Evolutionary conservation across 495 filamentous ascomycete species (phyloP), one percentile per base, ranked within the genome.

Genomic region (Venustampulla echinocandica): DNA sequence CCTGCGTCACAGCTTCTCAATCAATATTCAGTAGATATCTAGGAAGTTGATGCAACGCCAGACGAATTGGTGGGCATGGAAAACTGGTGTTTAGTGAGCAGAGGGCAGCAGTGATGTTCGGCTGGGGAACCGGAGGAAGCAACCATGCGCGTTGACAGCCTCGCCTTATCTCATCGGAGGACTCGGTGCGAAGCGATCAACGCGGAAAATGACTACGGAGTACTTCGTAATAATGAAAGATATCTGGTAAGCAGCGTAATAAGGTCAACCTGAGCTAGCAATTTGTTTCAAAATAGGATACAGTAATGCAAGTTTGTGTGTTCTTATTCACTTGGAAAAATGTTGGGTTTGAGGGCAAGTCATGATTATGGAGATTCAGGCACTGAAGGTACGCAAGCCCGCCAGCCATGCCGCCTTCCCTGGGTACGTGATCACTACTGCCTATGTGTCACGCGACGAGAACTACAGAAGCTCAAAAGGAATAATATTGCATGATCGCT

Each of bases 91-190:
- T n/a, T n/a, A n/a, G n/a, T n/a, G n/a, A n/a, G n/a, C n/a, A 33
- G 43, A 49, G 27, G 47, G 49, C 45, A 45, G 44, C 43, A 46
- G 46, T 35, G 33, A 35, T 7, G 33, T 10, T n/a, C 18, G 33
- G 13, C 7, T 13, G 13, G 6, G 13, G 6, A 35, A 5, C 18
- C 6, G 13, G 5, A 4, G 33, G 13, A 7, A 15, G 4, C 13
- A 10, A 35, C 13, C 18, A 5, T 35, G 33, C 5, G 33, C 6
- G 6, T 35, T 35, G 33, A 35, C 33, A 35, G 33, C 33, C 33
- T 35, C 18, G 33, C n/a, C 11, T 30, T 35, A 35, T 15, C 33
- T 35, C n/a, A 15, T 15, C 33, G n/a, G n/a, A 15, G 18, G 18
- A 10, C 5, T 6, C 33, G n/a, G 18, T 15, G 33, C 33, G 6